These are phyloP conservation scores for Aspergillus saccharolyticus DNA, from an alignment of 495 filamentous ascomycete species.

Conservation along the genomic window DNA sequence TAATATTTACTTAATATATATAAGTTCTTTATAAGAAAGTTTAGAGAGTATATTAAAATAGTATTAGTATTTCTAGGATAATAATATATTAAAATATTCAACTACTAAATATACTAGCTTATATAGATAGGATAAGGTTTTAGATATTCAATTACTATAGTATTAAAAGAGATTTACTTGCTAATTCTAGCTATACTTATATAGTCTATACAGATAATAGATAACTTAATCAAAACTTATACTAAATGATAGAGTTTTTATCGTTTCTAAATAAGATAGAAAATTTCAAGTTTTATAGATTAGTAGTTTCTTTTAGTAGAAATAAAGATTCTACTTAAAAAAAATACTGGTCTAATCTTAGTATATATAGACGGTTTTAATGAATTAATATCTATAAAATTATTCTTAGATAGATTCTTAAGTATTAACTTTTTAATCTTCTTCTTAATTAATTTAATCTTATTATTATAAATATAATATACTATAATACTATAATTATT, in stretches of 20 bases:
- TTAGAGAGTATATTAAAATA: background rate
- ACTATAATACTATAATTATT: background rate
- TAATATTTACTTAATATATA: background rate
- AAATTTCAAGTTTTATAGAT: background rate
- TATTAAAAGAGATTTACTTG: background rate
- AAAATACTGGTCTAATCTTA: background rate
- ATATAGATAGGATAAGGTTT: background rate
- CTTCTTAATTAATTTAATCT: background rate
- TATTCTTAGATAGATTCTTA: background rate
- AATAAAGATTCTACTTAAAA: background rate
- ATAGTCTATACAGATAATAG: background rate
- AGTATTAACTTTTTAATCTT: background rate
- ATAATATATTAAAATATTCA: background rate
- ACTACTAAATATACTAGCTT: background rate
- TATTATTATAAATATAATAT: conserved; percentile 3
- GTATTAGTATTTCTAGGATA: background rate
- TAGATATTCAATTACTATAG: background rate
- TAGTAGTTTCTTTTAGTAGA: background rate
- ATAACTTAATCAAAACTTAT: background rate
- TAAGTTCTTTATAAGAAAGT: background rate
- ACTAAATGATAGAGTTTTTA: background rate
- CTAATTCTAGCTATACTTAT: background rate
- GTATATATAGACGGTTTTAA: background rate
- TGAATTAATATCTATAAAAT: background rate
- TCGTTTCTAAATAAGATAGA: background rate